Conservation (phyloP, 1,284 basidiomycete species). For the Heliocybe sulcata region DNA sequence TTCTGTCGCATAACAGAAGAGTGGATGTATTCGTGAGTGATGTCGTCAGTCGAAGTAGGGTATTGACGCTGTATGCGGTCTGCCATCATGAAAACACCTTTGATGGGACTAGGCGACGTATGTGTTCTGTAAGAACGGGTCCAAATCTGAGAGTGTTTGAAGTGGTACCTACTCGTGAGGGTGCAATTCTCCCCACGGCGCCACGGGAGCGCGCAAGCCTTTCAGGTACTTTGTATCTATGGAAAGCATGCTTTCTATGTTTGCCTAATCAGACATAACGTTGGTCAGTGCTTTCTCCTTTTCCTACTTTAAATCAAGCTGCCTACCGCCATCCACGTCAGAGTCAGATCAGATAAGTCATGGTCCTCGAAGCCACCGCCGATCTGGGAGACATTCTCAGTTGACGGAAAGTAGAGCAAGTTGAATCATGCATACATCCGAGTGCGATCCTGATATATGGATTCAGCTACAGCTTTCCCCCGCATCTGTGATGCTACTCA, state of each 20-base stretch:
- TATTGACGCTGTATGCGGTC: conserved; percentile 35
- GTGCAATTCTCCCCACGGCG: conserved; percentile 50
- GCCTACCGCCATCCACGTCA: conserved; percentile 60
- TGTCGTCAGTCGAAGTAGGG: conserved; percentile 35
- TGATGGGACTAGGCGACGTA: conserved; percentile 35
- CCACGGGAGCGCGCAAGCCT: conserved; percentile 40
- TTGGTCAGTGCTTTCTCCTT: background rate
- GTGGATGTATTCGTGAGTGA: conserved; percentile 56
- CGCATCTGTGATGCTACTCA: conserved; percentile 15
- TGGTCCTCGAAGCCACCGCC: conserved; percentile 63
- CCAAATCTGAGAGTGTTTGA: background rate
- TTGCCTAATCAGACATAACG: conserved; percentile 29
- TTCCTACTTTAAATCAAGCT: conserved; percentile 7
- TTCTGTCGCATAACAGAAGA: conserved; percentile 47
- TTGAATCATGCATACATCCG: conserved; percentile 39
- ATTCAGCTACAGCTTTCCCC: background rate
- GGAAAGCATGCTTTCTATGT: conserved; percentile 46
- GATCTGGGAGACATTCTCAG: conserved; percentile 31
- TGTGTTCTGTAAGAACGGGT: no score
- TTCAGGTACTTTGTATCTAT: conserved; percentile 48
- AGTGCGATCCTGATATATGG: conserved; percentile 38
- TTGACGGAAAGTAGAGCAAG: background rate
- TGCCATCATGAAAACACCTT: conserved; percentile 45
- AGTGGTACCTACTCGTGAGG: conserved; percentile 47
- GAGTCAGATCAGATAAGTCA: conserved; percentile 58